phyloP scores from a whole-genome alignment of 208 protist genomes.

The Trichomonas gallinae region DNA sequence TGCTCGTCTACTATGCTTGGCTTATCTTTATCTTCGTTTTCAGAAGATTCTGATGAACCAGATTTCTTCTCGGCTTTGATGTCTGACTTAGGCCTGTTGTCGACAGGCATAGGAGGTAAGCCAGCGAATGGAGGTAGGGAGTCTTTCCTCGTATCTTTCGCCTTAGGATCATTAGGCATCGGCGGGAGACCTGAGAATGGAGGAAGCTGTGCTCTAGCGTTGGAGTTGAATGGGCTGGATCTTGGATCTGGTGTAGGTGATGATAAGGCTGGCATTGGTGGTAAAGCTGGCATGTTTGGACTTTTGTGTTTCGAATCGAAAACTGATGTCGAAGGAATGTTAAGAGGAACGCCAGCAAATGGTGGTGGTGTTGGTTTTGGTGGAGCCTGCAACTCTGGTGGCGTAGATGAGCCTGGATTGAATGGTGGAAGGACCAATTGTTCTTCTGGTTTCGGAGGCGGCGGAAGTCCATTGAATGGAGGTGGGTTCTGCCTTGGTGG shows the following conservation, averaged over 20 bases:
- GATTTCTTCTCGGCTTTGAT: background rate
- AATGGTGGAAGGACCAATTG: too few relatives aligned
- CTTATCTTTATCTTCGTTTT: too few relatives aligned
- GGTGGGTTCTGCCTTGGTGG: too few relatives aligned
- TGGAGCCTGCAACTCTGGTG: background rate
- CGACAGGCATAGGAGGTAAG: background rate
- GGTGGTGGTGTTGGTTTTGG: background rate
- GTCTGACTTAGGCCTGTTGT: background rate
- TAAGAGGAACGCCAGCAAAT: background rate
- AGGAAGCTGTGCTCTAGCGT: too few relatives aligned
- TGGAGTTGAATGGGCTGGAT: background rate
- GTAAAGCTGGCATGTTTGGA: background rate
- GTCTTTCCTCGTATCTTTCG: background rate
- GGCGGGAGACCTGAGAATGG: background rate
- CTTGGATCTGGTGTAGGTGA: background rate
- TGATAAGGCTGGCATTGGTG: background rate
- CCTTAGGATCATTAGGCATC: background rate
- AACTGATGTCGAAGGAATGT: background rate
- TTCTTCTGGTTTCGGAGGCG: too few relatives aligned
- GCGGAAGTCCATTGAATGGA: too few relatives aligned
- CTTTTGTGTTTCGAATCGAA: background rate
- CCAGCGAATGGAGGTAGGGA: background rate
- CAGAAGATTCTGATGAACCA: too few relatives aligned
- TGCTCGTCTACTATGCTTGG: background rate
- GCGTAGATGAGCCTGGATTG: too few relatives aligned